Percentiles rank a stretch among this genome's conserved stretches.
phyloP scores from a whole-genome alignment of 2,329 filamentous ascomycete genomes.

The Penicillium sp. region DNA sequence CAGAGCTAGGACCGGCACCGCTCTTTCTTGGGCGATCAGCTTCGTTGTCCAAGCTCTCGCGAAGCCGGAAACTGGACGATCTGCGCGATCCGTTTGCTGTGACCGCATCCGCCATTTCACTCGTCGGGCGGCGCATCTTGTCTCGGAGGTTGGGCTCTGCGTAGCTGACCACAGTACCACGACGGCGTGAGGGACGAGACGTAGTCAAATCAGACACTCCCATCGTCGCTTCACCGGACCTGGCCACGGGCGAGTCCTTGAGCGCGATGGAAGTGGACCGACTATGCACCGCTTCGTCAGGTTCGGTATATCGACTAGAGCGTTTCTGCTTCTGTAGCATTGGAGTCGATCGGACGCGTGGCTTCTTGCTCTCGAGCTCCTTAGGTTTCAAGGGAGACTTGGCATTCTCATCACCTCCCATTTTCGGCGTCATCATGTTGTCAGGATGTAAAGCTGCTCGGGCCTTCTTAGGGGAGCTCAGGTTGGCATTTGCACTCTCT shows the following conservation, averaged over 20 bases:
- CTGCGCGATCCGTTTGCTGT: slow-evolving; percentile 47
- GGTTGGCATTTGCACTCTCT: slow-evolving; percentile 50
- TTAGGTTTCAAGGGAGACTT: slow-evolving; percentile 16
- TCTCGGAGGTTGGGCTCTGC: slow-evolving; percentile 74
- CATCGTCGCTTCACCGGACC: slow-evolving; percentile 2
- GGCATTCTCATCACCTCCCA: slow-evolving; percentile 13
- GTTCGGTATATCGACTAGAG: slow-evolving; percentile 6
- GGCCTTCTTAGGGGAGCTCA: slow-evolving; percentile 30
- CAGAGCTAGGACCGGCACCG: background rate
- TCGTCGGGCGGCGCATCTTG: slow-evolving; percentile 78
- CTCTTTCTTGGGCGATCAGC: slow-evolving; percentile 5
- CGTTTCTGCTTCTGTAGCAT: slow-evolving; percentile 14
- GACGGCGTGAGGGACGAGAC: slow-evolving; percentile 61
- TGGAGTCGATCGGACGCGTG: slow-evolving; percentile 6
- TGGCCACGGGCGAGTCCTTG: slow-evolving; percentile 11
- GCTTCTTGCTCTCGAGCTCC: slow-evolving; percentile 8
- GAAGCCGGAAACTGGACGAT: slow-evolving; percentile 44
- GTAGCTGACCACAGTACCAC: slow-evolving; percentile 67
- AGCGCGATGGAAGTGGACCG: background rate
- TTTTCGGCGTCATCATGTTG: slow-evolving; percentile 11
- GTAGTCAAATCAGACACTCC: slow-evolving; percentile 38
- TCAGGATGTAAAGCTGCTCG: slow-evolving; percentile 12
- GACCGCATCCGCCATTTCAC: slow-evolving; percentile 70
- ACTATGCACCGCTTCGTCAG: slow-evolving; percentile 1
- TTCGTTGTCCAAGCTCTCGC: slow-evolving; percentile 38